These are phyloP conservation scores for Xylaria sp. DNA, from an alignment of 2,329 filamentous ascomycete species.

Conservation along the genomic window DNA sequence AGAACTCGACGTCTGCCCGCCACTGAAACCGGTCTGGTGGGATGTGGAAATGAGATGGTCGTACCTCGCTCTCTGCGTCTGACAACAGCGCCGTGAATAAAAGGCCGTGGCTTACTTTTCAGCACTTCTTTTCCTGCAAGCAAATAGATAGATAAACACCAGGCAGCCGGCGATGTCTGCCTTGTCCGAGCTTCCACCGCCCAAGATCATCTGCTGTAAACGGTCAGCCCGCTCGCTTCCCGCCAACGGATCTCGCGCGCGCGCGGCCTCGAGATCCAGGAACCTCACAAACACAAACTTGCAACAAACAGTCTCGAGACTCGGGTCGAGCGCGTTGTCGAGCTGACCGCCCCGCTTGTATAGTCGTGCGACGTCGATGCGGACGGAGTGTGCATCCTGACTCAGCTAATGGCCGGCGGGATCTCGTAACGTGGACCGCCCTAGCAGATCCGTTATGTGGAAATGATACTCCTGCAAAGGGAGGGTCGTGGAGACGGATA, in stretches of 20 bases:
- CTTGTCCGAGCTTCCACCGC: neutral
- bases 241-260: neutral
- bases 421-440: conserved; percentile 18
- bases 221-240: neutral
- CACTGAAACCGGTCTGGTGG: conserved; percentile 9
- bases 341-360: neutral
- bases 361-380: conserved; percentile 6
- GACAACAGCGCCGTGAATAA: neutral
- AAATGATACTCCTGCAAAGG: conserved; percentile 15
- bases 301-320: conserved; percentile 3
- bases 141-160: conserved; percentile 1
- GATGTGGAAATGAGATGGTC: conserved; percentile 20
- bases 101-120: neutral
- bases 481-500: conserved; percentile 20
- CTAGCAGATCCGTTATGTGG: conserved; percentile 21
- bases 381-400: neutral
- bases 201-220: neutral
- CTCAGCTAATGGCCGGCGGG: conserved; percentile 23
- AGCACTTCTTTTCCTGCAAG: neutral
- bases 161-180: neutral
- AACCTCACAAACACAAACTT: neutral
- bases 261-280: neutral
- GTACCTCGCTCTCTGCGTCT: conserved; percentile 14
- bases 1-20: conserved; percentile 2
- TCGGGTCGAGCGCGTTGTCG: neutral